Conservation (phyloP, 2,329 filamentous ascomycete species). For the Nemania bipapillata region DNA sequence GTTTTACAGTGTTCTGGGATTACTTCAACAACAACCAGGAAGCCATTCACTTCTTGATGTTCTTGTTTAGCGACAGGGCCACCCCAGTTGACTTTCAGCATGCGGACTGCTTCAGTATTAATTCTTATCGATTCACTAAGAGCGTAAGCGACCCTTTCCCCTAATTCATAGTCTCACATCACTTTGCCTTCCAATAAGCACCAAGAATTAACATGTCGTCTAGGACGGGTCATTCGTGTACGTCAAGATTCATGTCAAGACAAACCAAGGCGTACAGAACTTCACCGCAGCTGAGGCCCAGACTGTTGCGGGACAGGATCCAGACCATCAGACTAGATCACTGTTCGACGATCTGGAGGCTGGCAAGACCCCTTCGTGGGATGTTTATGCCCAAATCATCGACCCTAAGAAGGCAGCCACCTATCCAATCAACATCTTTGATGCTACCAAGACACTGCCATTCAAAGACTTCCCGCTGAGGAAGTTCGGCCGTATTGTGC, state of each 20-base stretch:
- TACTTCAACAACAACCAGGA: slow-evolving; percentile 57
- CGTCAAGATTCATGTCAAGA: slow-evolving; percentile 58
- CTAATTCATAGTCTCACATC: neutral
- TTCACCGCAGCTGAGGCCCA: slow-evolving; percentile 56
- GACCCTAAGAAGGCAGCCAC: slow-evolving; percentile 61
- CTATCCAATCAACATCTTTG: slow-evolving; percentile 63
- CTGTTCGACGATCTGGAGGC: slow-evolving; percentile 58
- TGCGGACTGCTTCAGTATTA: slow-evolving; percentile 60
- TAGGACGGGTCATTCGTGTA: slow-evolving; percentile 37
- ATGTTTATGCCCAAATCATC: slow-evolving; percentile 65
- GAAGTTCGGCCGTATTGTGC: slow-evolving; percentile 61
- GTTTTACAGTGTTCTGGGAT: slow-evolving; percentile 43
- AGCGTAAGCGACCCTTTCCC: slow-evolving; percentile 35
- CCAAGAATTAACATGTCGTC: slow-evolving; percentile 55
- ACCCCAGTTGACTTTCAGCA: slow-evolving; percentile 60
- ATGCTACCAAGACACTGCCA: slow-evolving; percentile 67
- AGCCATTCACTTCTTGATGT: slow-evolving; percentile 63
- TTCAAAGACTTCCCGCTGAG: slow-evolving; percentile 61
- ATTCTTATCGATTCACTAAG: slow-evolving; percentile 61
- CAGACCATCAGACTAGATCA: slow-evolving; percentile 58
- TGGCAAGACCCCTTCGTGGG: slow-evolving; percentile 62
- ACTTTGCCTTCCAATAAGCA: slow-evolving; percentile 57
- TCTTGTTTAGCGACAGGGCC: slow-evolving; percentile 62
- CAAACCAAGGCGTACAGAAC: slow-evolving; percentile 59
- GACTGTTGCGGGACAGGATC: slow-evolving; percentile 57